Evolutionary conservation across 1,284 basidiomycete genomes (phyloP), one percentile per base, ranked within the genome.

Genomic region (Cryptococcus sp.): DNA sequence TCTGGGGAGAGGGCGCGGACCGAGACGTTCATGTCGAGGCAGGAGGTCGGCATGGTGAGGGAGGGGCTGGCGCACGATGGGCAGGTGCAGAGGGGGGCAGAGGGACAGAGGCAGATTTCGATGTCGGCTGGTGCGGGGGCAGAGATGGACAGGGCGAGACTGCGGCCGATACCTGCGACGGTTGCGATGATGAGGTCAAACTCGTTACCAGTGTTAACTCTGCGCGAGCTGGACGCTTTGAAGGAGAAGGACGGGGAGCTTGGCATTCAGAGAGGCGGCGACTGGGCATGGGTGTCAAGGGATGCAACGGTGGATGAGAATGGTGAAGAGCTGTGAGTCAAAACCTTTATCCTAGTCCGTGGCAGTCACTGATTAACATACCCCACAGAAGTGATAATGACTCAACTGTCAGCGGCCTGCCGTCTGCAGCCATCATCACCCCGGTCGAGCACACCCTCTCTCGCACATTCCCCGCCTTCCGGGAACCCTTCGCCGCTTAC

Each of bases 151-250:
- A 40, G 15, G 5, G 40, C 39, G 12, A 42, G 28, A 33, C 38
- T 35, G 35, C 45, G 37, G 42, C 15, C 50, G 28, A 21, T 51
- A 48, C 16, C 55, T 18, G 15, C 57, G 21, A 64, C 66, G 2
- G 64, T 72, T 16, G 64, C 65, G 0, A 74, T 74, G 72, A 67
- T 62, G n/a, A 50, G 70, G 46, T 68, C 64, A 4, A 68, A 65
- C 42, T 69, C 67, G 0, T 50, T 71, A 18, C 72, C 72, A 0
- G 64, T 72, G 3, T 57, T 74, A 55, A 72, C 70, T 1, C 49
- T 64, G 9, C 50, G 67, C 42, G 72, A 72, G 42, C 28, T 68
- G 35, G 55, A 70, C 16, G 70, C 69, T 45, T 49, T 71, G 40
- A 61, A 57, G 45, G 62, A 67, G 35, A 74, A 72, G 53, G 72